phyloP scores from a whole-genome alignment of 805 yeast species.

The Pichia californica region DNA sequence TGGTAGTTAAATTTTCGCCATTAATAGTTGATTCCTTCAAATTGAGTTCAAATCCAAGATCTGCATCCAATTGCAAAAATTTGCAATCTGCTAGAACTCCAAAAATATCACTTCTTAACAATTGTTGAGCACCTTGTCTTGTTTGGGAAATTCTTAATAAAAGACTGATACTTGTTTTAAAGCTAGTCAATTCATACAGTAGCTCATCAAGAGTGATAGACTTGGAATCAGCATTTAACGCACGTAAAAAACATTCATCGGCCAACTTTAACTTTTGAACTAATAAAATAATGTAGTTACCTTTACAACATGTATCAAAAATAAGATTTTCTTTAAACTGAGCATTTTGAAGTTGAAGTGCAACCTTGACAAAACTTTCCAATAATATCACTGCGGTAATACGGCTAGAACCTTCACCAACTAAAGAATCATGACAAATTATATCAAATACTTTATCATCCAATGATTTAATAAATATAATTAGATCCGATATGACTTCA shows the following conservation, averaged over 20 bases:
- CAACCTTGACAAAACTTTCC: conserved; percentile 36
- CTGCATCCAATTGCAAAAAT: conserved; percentile 68
- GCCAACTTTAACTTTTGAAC: conserved; percentile 62
- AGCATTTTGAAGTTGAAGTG: conserved; percentile 49
- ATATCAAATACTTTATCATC: conserved; percentile 55
- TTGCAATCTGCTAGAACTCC: conserved; percentile 49
- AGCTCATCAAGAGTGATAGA: conserved; percentile 46
- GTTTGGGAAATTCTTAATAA: conserved; percentile 71
- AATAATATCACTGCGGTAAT: conserved; percentile 70
- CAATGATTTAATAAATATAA: conserved; percentile 50
- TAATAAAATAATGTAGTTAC: conserved; percentile 58
- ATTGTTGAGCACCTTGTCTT: conserved; percentile 67
- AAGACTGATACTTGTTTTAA: conserved; percentile 63
- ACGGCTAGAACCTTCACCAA: conserved; percentile 71
- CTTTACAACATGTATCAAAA: conserved; percentile 52
- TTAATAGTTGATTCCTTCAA: conserved; percentile 18
- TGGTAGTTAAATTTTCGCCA: no score
- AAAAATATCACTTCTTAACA: conserved; percentile 70
- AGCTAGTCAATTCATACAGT: conserved; percentile 69
- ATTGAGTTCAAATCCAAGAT: conserved; percentile 50
- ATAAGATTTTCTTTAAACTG: conserved; percentile 49
- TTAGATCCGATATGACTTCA: conserved; percentile 39
- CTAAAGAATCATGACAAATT: conserved; percentile 70
- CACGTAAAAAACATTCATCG: conserved; percentile 51
- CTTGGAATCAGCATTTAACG: conserved; percentile 24